These are phyloP conservation scores for Spathaspora passalidarum DNA, from an alignment of 805 yeast genomes.

Conservation along the genomic window DNA sequence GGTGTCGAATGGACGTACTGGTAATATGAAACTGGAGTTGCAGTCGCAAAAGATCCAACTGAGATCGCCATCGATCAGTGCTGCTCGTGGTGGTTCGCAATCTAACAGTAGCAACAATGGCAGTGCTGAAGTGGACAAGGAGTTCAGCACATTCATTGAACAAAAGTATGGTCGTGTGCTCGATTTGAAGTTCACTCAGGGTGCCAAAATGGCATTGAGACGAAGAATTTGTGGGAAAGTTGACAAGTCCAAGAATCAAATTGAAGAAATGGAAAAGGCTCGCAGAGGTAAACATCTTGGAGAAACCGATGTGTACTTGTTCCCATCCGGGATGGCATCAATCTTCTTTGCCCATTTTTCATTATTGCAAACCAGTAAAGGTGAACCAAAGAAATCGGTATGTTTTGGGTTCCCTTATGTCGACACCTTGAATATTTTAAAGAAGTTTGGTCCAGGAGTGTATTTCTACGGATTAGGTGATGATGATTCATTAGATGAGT, in stretches of 20 bases:
- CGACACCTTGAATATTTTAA: conserved; percentile 81
- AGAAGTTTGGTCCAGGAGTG: conserved; percentile 90
- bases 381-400: conserved; percentile 57
- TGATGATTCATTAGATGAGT: conserved; percentile 58
- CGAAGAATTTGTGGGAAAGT: conserved; percentile 72
- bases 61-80: conserved; percentile 31
- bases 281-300: conserved; percentile 27
- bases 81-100: conserved; percentile 17
- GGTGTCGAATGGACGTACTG: conserved; percentile 4
- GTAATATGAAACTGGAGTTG: conserved; percentile 28
- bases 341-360: conserved; percentile 78
- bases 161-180: conserved; percentile 88
- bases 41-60: conserved; percentile 32
- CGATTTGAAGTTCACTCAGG: conserved; percentile 69
- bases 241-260: conserved; percentile 33
- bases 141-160: conserved; percentile 69
- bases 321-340: conserved; percentile 91
- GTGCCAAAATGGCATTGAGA: conserved; percentile 72
- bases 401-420: conserved; percentile 97
- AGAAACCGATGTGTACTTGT: conserved; percentile 74
- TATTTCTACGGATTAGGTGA: conserved; percentile 85
- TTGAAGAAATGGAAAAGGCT: conserved; percentile 25
- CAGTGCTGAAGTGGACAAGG: conserved; percentile 38
- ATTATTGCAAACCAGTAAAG: conserved; percentile 28
- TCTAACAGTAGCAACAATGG: conserved; percentile 14